A percentile compares a stretch with the other conserved stretches of the same genome.
Conservation (phyloP, 768 basidiomycete genomes). For the Collybia mongolica region DNA sequence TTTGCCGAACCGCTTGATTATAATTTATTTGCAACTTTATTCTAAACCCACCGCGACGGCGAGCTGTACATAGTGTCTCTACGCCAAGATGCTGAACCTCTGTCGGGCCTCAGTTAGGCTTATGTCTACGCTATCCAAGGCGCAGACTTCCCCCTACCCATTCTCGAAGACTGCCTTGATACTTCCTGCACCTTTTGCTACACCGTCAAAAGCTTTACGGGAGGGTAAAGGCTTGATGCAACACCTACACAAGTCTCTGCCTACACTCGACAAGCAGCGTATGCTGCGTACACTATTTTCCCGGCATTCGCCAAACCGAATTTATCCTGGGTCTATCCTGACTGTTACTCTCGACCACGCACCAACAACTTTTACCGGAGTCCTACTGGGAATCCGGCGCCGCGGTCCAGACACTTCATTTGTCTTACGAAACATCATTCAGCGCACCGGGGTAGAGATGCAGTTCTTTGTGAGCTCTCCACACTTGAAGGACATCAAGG, state of each 20-base stretch:
- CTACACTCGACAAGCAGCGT: conserved; percentile 64
- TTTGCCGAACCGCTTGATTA: conserved; percentile 1
- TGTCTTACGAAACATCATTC: conserved; percentile 84
- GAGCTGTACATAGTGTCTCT: not conserved
- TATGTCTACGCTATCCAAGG: conserved; percentile 42
- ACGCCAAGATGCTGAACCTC: conserved; percentile 31
- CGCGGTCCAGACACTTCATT: conserved; percentile 89
- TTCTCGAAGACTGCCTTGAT: conserved; percentile 71
- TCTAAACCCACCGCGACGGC: not conserved
- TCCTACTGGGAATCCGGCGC: conserved; percentile 79
- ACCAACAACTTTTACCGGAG: conserved; percentile 84
- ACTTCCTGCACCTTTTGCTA: conserved; percentile 40
- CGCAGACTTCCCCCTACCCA: conserved; percentile 47
- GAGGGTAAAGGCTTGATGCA: conserved; percentile 80
- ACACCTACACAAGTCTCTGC: conserved; percentile 64
- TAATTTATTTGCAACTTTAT: not conserved
- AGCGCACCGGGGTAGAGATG: conserved; percentile 92
- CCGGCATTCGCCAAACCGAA: conserved; percentile 60
- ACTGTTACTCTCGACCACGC: conserved; percentile 76
- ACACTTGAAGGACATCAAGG: conserved; percentile 81
- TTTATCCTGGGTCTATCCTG: conserved; percentile 85
- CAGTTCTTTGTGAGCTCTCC: conserved; percentile 87
- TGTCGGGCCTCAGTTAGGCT: conserved; percentile 36
- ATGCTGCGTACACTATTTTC: conserved; percentile 74
- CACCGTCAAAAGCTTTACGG: conserved; percentile 45